phyloP scores from a whole-genome alignment of 495 filamentous ascomycete species.

The Massariosphaeria phaeospora region DNA sequence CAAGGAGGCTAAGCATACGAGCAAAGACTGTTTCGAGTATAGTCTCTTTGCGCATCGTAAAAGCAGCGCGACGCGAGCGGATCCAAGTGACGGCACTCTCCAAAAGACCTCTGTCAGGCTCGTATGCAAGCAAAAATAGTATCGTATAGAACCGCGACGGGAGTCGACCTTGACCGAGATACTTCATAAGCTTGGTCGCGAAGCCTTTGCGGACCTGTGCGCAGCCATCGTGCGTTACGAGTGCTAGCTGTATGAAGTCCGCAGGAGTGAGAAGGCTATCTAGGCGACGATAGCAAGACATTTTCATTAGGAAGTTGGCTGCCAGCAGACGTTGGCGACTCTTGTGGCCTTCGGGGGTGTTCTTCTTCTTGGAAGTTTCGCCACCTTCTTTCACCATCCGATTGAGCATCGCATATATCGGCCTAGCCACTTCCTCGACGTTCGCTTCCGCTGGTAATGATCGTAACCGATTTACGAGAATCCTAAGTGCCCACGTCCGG shows the following conservation, averaged over 20 bases:
- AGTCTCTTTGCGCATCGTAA: slow-evolving; percentile 50
- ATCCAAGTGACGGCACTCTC: slow-evolving; percentile 81
- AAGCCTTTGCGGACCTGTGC: slow-evolving; percentile 71
- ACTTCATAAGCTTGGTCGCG: slow-evolving; percentile 79
- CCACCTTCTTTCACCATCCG: slow-evolving; percentile 68
- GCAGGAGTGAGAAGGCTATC: slow-evolving; percentile 66
- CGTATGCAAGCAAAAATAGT: slow-evolving; percentile 83
- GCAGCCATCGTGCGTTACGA: slow-evolving; percentile 73
- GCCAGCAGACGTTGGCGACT: slow-evolving; percentile 74
- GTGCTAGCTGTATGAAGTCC: slow-evolving; percentile 75
- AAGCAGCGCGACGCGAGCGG: slow-evolving; percentile 58
- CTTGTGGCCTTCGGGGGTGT: slow-evolving; percentile 70
- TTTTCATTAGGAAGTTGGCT: slow-evolving; percentile 74
- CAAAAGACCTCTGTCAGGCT: slow-evolving; percentile 65
- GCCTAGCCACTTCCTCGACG: slow-evolving; percentile 58
- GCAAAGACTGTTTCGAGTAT: slow-evolving; percentile 81
- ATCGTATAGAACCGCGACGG: slow-evolving; percentile 77
- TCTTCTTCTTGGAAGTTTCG: slow-evolving; percentile 66
- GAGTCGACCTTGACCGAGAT: slow-evolving; percentile 63
- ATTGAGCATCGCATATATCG: slow-evolving; percentile 72
- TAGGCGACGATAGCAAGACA: slow-evolving; percentile 67
- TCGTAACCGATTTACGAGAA: slow-evolving; percentile 80
- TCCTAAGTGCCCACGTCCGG: slow-evolving; percentile 83
- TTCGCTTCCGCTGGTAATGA: slow-evolving; percentile 54
- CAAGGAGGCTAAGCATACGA: slow-evolving; percentile 77